Base-by-base conservation (phyloP, 2,329 filamentous ascomycete genomes). In the Leptographium procerum region DNA sequence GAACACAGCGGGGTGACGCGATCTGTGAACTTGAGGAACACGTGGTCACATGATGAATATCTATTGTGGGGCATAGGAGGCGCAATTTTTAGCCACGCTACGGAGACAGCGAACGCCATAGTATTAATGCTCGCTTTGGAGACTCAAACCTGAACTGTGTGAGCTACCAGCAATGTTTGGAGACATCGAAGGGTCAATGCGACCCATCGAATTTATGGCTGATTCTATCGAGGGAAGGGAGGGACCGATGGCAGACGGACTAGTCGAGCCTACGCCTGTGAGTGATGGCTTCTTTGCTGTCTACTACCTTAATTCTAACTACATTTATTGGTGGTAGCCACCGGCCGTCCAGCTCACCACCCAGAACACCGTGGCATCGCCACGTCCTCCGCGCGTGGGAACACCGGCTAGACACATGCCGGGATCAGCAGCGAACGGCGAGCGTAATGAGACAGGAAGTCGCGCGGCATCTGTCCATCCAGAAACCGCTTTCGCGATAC, bases 381-480 rank as follows among this genome's bases (percentile, higher is more conserved):
- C 76, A 16, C 68, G 72, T 24, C 71, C 73, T 13, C 69, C 68
- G 8, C 71, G 79, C 59, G 79, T 72, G 45, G 75, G 76, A 60
- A 83, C 81, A 19, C 79, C 76, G 6, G 69, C 69, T 29, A 73
- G 75, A 56, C 67, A 66, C 56, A 67, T 64, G 6, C 53, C 29
- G 1, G 28, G 29, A 45, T 43, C 55, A 16, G 43, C 59, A 50
- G 48, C 60, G 40, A 66, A 67, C 58, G 65, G 65, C 57, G 65
- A 65, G 54, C 55, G 56, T 3, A 54, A 56, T 11, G 60, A 62
- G 19, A 52, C 61, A 43, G 71, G 73, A 62, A 84, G 81, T 40
- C 75, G 82, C 64, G 79, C 82, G 11, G 74, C 78, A 9, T 84
- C 81, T 33, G 77, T 74, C 52, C 80, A 83, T 60, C 80, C 65